Conservation (phyloP, 805 yeast species). For the Huiozyma sinensis region DNA sequence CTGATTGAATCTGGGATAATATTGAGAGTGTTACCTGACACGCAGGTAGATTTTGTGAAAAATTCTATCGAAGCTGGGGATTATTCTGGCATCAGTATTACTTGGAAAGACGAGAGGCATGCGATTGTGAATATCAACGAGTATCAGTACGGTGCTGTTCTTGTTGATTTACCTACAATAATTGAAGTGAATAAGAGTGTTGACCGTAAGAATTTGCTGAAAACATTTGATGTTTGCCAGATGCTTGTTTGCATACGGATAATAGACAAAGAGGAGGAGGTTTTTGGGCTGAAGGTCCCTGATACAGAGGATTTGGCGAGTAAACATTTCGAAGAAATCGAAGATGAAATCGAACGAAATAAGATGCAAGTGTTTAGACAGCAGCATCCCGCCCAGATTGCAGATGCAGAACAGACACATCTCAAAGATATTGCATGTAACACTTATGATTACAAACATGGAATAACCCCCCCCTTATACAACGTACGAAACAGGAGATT, state of each 20-base stretch:
- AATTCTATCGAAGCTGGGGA: conserved; percentile 73
- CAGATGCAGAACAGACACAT: conserved; percentile 20
- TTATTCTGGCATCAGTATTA: conserved; percentile 56
- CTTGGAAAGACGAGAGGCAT: conserved; percentile 72
- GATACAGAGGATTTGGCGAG: conserved; percentile 33
- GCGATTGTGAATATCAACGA: conserved; percentile 70
- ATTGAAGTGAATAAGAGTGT: conserved; percentile 81
- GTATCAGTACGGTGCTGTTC: conserved; percentile 64
- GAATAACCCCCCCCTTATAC: conserved; percentile 71
- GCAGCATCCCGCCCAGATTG: conserved; percentile 19
- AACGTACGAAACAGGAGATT: conserved; percentile 61
- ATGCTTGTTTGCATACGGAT: conserved; percentile 65
- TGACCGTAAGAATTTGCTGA: conserved; percentile 75
- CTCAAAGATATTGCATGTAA: conserved; percentile 17
- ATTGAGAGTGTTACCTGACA: conserved; percentile 53
- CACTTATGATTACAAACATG: conserved; percentile 47
- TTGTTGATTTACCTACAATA: conserved; percentile 83
- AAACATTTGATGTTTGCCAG: conserved; percentile 78
- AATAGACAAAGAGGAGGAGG: conserved; percentile 38
- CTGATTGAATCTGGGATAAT: conserved; percentile 78
- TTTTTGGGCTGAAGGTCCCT: conserved; percentile 31
- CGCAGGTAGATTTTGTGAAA: conserved; percentile 50
- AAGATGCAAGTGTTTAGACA: conserved; percentile 14
- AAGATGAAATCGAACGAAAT: conserved; percentile 20
- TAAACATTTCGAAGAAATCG: conserved; percentile 19